Base-by-base conservation (phyloP, 192 early-diverging fungal genomes). In the Gigaspora rosea region DNA sequence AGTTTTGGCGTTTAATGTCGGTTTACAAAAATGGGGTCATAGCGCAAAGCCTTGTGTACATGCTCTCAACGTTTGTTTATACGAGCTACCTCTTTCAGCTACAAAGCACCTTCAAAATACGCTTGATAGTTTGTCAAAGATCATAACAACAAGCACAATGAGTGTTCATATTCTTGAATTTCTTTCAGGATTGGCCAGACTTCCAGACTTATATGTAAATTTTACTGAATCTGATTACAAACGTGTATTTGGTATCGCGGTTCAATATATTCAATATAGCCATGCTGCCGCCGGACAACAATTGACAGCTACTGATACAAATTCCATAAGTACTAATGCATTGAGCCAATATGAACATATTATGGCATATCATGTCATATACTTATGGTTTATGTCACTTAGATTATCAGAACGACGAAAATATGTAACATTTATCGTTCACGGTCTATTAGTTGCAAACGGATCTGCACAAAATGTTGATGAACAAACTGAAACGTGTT, bases 281-380 rank as follows among this genome's bases (percentile, higher is more conserved):
- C 84, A 84, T 41, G 80, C 84, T 8, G 75, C 83, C 32, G 80
- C 84, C 5, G 75, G 78, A 13, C 78, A 62, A 20, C n/a, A 65
- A 3, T 68, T 79, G 2, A 33, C 76, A 6, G 63, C 52, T n/a
- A 20, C 69, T 8, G 16, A 1, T 51, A 15, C 8, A 10, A 51
- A 32, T 47, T 15, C 52, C 3, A 69, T 32, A 36, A 76, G 71
- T 48, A 76, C 79, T 20, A 58, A 84, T 58, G 92, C 92, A 8
- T 87, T 94, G 18, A 80, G 80, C 15, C 93, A 93, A 67, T 97
- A 96, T 76, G 91, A 96, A 56, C 74, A 94, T 7, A 91, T 92
- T n/a, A 88, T 98, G 87, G 96, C 96, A 8, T 98, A 96, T 83
- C 93, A 97, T 75, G 93, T 96, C 1, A 91, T 97, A 46, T 89